These are phyloP conservation scores for Pythium insidiosum DNA, from an alignment of 352 stramenopile genomes.

Conservation along the genomic window DNA sequence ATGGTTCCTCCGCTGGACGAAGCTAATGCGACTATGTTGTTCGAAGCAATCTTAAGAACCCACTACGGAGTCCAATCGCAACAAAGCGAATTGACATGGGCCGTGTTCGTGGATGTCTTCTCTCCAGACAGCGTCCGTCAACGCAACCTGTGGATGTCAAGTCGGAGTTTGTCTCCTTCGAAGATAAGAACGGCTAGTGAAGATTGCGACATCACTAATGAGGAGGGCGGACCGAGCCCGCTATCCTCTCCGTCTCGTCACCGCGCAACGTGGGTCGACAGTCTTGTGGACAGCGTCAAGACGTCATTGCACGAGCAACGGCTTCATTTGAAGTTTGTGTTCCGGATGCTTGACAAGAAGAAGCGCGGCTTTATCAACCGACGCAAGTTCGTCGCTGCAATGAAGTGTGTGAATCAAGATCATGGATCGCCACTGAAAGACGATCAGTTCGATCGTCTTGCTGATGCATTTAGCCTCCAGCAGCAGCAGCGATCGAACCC, in stretches of 20 bases:
- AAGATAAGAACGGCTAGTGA: constrained; percentile 22
- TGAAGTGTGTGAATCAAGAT: constrained; percentile 74
- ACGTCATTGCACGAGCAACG: constrained; percentile 70
- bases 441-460: constrained; percentile 55
- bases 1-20: constrained; percentile 41
- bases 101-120: constrained; percentile 76
- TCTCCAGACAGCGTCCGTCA: constrained; percentile 59
- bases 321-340: constrained; percentile 75
- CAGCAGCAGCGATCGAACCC: neutral
- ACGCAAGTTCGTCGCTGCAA: constrained; percentile 60
- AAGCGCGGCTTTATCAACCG: constrained; percentile 52
- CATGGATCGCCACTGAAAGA: constrained; percentile 48
- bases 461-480: constrained; percentile 42
- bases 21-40: constrained; percentile 39
- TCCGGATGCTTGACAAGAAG: constrained; percentile 68
- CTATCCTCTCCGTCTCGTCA: constrained; percentile 19
- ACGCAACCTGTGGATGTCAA: constrained; percentile 51
- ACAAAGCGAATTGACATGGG: constrained; percentile 42
- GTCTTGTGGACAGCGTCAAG: constrained; percentile 63
- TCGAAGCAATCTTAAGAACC: constrained; percentile 52
- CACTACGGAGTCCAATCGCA: constrained; percentile 44
- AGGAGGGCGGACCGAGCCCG: constrained; percentile 28
- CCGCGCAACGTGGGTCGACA: constrained; percentile 50
- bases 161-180: constrained; percentile 40
- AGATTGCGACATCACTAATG: too few relatives aligned